These are phyloP conservation scores for Phytophthora sansomeana DNA, from an alignment of 352 stramenopile genomes.

Conservation along the genomic window DNA sequence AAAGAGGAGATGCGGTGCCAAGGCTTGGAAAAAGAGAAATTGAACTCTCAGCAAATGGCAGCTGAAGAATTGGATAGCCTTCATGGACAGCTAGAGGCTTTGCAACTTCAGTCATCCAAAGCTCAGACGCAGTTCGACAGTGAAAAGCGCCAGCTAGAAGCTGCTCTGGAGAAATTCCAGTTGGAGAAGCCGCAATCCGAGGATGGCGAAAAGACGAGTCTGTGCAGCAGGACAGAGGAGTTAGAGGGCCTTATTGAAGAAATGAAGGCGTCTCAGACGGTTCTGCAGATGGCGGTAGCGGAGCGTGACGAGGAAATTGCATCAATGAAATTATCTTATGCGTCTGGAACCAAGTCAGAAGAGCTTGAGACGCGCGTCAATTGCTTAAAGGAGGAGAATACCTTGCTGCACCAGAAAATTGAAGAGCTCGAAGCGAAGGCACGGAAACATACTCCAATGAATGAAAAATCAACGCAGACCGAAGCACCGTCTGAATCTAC, in stretches of 20 bases:
- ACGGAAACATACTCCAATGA: background rate
- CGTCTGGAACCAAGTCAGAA: background rate
- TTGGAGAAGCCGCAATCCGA: background rate
- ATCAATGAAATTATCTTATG: slow-evolving; percentile 14
- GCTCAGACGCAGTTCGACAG: slow-evolving; percentile 15
- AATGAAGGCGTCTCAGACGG: slow-evolving; percentile 27
- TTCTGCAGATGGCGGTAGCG: slow-evolving; percentile 28
- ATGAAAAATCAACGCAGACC: background rate
- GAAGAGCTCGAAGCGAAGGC: slow-evolving; percentile 24
- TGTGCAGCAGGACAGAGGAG: slow-evolving; percentile 16
- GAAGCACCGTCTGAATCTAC: slow-evolving; percentile 1
- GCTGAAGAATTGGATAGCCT: slow-evolving; percentile 41
- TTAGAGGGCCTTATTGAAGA: slow-evolving; percentile 21
- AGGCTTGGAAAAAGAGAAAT: slow-evolving; percentile 32
- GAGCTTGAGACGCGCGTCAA: slow-evolving; percentile 39
- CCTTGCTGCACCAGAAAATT: slow-evolving; percentile 35
- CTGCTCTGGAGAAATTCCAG: slow-evolving; percentile 27
- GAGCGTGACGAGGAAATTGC: slow-evolving; percentile 38
- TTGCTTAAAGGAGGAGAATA: slow-evolving; percentile 47
- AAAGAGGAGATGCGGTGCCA: slow-evolving; percentile 29
- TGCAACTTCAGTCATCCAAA: slow-evolving; percentile 29
- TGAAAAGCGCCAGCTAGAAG: slow-evolving; percentile 39
- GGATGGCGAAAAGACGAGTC: slow-evolving; percentile 1
- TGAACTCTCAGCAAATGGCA: slow-evolving; percentile 38
- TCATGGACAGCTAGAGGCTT: slow-evolving; percentile 32